These are phyloP conservation scores for Paecilomyces niveus DNA, from an alignment of 2,329 filamentous ascomycete genomes.

Conservation along the genomic window DNA sequence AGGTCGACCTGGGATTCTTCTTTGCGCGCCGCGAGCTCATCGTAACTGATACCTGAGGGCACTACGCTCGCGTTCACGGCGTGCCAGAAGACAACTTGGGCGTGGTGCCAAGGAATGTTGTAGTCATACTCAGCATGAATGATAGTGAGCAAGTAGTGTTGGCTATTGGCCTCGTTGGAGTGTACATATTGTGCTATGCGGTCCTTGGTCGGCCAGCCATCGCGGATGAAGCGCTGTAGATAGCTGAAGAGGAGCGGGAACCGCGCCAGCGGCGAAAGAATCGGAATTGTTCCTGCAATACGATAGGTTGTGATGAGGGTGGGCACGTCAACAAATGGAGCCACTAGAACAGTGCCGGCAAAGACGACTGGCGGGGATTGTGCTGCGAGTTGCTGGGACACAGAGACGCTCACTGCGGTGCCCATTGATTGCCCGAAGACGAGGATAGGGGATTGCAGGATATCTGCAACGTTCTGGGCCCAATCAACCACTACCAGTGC, in stretches of 20 bases:
- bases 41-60: constrained; percentile 29
- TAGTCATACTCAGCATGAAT: constrained; percentile 31
- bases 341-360: constrained; percentile 49
- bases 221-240: constrained; percentile 42
- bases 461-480: constrained; percentile 45
- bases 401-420: constrained; percentile 44
- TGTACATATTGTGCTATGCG: constrained; percentile 42
- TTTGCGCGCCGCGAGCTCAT: constrained; percentile 43
- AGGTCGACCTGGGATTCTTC: constrained; percentile 28
- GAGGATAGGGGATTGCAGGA: constrained; percentile 51
- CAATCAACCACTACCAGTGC: constrained; percentile 48
- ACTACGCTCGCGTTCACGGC: constrained; percentile 44
- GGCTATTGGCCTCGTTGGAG: constrained; percentile 5
- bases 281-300: constrained; percentile 48
- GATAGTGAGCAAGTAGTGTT: constrained; percentile 23
- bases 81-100: constrained; percentile 47
- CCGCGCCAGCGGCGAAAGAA: constrained; percentile 45
- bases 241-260: constrained; percentile 42
- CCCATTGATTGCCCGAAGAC: constrained; percentile 55
- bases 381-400: constrained; percentile 38
- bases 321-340: constrained; percentile 50
- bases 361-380: constrained; percentile 42
- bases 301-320: constrained; percentile 51
- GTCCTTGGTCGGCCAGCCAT: constrained; percentile 48
- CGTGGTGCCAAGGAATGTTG: constrained; percentile 27